Evolutionary conservation across 1,284 basidiomycete species (phyloP).

Genomic region (Phellopilus nigrolimitatus): DNA sequence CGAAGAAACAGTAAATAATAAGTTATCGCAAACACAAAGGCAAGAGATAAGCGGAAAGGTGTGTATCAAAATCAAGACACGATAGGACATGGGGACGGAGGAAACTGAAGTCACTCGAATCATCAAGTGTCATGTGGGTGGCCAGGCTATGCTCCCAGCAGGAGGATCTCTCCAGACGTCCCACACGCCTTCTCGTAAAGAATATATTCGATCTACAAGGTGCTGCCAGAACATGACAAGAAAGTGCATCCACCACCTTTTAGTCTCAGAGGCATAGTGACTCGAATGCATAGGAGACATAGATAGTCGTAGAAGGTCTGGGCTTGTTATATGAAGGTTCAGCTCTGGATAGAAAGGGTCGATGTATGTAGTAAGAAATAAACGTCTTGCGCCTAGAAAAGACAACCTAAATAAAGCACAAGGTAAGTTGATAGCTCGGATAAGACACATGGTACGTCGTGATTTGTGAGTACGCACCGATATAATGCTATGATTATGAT

Average conservation of each 20-base stretch:
- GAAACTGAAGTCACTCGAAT: too few species aligned
- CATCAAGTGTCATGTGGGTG: constrained; percentile 20
- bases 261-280: not conserved
- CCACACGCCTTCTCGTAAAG: constrained; percentile 14
- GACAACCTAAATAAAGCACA: constrained; percentile 31
- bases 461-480: constrained; percentile 8
- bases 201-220: constrained; percentile 6
- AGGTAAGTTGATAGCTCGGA: not conserved
- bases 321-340: constrained; percentile 47
- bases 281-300: constrained; percentile 24
- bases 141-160: constrained; percentile 13
- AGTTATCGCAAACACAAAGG: constrained; percentile 12
- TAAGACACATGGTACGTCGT: not conserved
- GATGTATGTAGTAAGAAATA: constrained; percentile 60
- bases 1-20: constrained; percentile 3
- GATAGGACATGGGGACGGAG: not conserved
- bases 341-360: constrained; percentile 70
- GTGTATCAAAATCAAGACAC: not conserved
- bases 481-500: constrained; percentile 12
- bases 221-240: constrained; percentile 2
- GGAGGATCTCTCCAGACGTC: constrained; percentile 16
- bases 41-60: not conserved
- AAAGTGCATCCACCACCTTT: constrained; percentile 5
- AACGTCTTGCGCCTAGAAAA: constrained; percentile 35
- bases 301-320: constrained; percentile 36